A percentile compares a stretch with the other conserved stretches of the same genome.
These are phyloP conservation scores for Rhazya stricta DNA, from an alignment of 257 asterid species.

Conservation along the genomic window DNA sequence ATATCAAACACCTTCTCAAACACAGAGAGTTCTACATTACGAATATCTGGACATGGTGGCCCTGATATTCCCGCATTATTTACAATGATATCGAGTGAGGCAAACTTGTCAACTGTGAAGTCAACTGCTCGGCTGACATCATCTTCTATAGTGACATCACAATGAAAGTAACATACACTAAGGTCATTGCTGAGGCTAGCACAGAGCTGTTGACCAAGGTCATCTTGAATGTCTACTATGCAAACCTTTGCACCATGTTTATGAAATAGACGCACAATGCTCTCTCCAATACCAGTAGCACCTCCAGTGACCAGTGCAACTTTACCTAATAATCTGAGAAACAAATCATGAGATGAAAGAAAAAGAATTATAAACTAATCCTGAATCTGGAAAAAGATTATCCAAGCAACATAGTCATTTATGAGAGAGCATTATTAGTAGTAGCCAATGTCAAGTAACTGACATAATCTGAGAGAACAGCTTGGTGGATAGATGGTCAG, in stretches of 20 bases:
- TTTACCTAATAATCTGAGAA: constrained; percentile 63
- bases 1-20: constrained; percentile 62
- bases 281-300: constrained; percentile 84
- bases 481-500: background rate
- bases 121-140: constrained; percentile 69
- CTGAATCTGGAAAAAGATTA: background rate
- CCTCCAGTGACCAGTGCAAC: constrained; percentile 94
- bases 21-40: constrained; percentile 48
- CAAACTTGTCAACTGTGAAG: constrained; percentile 53
- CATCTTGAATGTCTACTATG: constrained; percentile 67
- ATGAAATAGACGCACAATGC: constrained; percentile 65
- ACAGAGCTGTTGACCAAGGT: constrained; percentile 43
- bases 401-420: no score
- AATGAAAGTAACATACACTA: constrained; percentile 38
- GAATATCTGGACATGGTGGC: constrained; percentile 72
- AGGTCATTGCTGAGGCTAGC: constrained; percentile 32
- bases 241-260: constrained; percentile 85
- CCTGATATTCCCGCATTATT: constrained; percentile 86
- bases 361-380: background rate
- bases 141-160: constrained; percentile 69
- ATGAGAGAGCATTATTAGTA: background rate
- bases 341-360: background rate
- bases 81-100: constrained; percentile 75
- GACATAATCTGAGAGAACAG: background rate
- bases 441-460: background rate